Percentiles rank a stretch among this genome's conserved stretches.
Evolutionary conservation across 106 monocot species (phyloP).

Genomic region (Acanthochlamys bracteata): DNA sequence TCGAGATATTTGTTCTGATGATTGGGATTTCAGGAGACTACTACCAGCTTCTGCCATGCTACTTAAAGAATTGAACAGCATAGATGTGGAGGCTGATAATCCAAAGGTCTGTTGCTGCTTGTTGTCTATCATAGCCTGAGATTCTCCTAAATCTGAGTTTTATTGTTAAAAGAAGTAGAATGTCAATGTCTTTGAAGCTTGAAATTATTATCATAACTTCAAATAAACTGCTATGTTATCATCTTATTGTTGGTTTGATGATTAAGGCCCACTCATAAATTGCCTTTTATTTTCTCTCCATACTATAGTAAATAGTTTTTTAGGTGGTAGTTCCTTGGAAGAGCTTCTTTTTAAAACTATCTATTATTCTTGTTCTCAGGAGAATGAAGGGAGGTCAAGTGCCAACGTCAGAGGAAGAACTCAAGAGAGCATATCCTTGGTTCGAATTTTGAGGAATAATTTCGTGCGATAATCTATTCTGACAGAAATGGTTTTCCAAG

Average conservation of each 20-base stretch:
- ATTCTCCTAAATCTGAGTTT: not conserved
- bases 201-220: no score
- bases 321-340: no score
- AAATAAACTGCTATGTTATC: no score
- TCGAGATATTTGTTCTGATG: no score
- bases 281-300: no score
- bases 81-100: slow-evolving; percentile 32
- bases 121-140: not conserved
- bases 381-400: slow-evolving; percentile 12
- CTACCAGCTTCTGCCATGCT: slow-evolving; percentile 46
- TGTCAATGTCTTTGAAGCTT: no score
- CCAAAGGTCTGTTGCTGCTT: slow-evolving; percentile 24
- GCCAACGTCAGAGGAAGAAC: slow-evolving; percentile 20
- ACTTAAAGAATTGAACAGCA: slow-evolving; percentile 36
- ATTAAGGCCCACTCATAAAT: no score
- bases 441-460: slow-evolving; percentile 29
- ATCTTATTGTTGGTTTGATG: no score
- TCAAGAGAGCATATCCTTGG: slow-evolving; percentile 31
- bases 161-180: no score
- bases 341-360: not conserved
- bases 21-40: slow-evolving; percentile 26
- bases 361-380: slow-evolving; percentile 16
- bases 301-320: not conserved
- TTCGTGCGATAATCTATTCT: no score
- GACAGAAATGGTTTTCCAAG: no score